phyloP scores from a whole-genome alignment of 495 filamentous ascomycete genomes.

The Aspergillus cavernicola region DNA sequence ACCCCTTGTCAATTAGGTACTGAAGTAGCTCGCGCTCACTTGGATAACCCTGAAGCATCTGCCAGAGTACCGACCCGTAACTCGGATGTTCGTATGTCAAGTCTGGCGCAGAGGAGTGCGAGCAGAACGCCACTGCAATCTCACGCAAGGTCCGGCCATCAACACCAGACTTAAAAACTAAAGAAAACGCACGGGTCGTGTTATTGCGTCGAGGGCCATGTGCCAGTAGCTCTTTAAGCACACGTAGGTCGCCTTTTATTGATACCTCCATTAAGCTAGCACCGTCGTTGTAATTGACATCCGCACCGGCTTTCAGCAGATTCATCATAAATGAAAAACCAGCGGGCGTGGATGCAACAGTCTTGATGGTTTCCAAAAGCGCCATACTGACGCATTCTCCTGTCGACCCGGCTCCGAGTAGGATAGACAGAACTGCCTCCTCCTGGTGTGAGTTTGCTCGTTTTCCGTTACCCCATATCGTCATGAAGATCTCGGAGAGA shows the following conservation, averaged over 20 bases:
- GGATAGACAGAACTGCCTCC: constrained; percentile 6
- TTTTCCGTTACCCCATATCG: constrained; percentile 4
- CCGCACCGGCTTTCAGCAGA: constrained; percentile 8
- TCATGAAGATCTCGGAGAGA: constrained; percentile 4
- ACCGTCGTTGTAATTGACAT: constrained; percentile 9
- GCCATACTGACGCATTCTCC: constrained; percentile 6
- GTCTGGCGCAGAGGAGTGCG: constrained; percentile 4
- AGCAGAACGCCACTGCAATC: constrained; percentile 8
- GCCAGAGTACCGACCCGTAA: constrained; percentile 4
- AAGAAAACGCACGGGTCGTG: constrained; percentile 5
- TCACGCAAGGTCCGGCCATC: constrained; percentile 1
- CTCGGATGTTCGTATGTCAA: constrained; percentile 1
- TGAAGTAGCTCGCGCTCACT: constrained; percentile 5
- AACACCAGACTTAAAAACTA: constrained; percentile 1
- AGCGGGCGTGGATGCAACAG: not conserved
- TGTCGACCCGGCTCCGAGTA: not conserved
- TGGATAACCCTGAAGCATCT: constrained; percentile 1
- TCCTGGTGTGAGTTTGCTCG: constrained; percentile 10
- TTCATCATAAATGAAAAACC: constrained; percentile 3
- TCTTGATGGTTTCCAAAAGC: constrained; percentile 9
- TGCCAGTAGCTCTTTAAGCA: constrained; percentile 4
- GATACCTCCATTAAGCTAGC: constrained; percentile 6
- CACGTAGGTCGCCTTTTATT: not conserved
- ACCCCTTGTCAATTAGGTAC: constrained; percentile 5
- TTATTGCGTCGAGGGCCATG: not conserved